phyloP scores from a whole-genome alignment of 768 basidiomycete genomes.

The Hericium erinaceus region DNA sequence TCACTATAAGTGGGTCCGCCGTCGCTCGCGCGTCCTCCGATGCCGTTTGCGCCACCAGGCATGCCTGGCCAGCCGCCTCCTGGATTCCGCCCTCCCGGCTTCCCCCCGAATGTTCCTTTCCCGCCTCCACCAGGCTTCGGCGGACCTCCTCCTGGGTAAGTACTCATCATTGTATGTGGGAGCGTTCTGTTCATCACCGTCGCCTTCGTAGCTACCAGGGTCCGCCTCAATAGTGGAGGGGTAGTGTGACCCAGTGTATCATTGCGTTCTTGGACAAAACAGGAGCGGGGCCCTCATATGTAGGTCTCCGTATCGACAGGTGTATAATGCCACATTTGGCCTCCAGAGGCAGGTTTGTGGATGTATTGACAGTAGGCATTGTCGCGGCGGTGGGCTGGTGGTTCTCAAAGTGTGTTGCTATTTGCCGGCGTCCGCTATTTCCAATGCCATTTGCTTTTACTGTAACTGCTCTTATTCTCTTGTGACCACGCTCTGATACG shows the following conservation, averaged over 20 bases:
- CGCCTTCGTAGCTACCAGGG: slow-evolving; percentile 29
- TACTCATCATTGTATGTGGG: background rate
- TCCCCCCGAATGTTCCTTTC: slow-evolving; percentile 75
- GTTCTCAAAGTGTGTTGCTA: background rate
- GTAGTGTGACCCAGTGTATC: background rate
- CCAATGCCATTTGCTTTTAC: background rate
- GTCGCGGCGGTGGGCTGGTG: background rate
- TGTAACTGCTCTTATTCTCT: background rate
- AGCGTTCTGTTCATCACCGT: background rate
- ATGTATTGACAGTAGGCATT: slow-evolving; percentile 4
- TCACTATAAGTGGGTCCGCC: slow-evolving; percentile 44
- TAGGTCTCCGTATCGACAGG: too few species aligned
- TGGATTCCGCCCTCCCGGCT: slow-evolving; percentile 77
- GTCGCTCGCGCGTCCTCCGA: slow-evolving; percentile 57
- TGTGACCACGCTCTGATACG: background rate
- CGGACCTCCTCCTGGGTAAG: slow-evolving; percentile 80
- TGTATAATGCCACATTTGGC: background rate
- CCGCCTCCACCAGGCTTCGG: slow-evolving; percentile 74
- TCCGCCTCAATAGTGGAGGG: slow-evolving; percentile 34
- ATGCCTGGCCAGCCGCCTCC: slow-evolving; percentile 86
- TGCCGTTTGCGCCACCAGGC: slow-evolving; percentile 57
- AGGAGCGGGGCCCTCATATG: too few species aligned
- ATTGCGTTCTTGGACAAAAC: slow-evolving; percentile 1
- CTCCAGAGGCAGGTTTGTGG: slow-evolving; percentile 3
- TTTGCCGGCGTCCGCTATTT: background rate